Base-by-base conservation (phyloP, 306 rosid genomes). In the Pterocarpus macrocarpus region DNA sequence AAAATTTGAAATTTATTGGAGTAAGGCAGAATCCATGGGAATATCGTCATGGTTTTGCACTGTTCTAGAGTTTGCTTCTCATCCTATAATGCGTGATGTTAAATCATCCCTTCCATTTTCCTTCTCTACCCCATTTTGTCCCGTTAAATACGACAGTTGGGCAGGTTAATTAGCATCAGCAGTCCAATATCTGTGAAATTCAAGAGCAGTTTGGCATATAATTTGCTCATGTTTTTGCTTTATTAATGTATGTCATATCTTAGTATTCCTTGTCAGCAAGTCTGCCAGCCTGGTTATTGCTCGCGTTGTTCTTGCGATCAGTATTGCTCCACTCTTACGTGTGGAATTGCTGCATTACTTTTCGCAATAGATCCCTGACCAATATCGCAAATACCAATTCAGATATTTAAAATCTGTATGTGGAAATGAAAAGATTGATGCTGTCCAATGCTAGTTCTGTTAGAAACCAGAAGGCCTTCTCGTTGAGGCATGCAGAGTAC, bases 151-250 rank as follows among this genome's bases (percentile, higher is more conserved):
- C 79, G 55, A 87, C 87, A 90, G 90, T 91, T 84, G 72, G 65
- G 57, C 87, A 87, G 88, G 91, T 90, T 86, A 88, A 79, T 82
- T 89, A 90, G 97, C 89, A 79, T 87, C 84, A 85, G 88, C 69
- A 77, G 72, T 56, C 68, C 80, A 77, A 76, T 84, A 64, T 88
- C 85, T 87, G 71, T 79, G 91, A 86, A 78, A 76, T 82, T 87
- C 55, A 76, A 68, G 84, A 82, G 88, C 85, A 59, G 71, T 81
- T 73, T 86, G 80, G 82, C 80, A 67, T 75, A 76, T 73, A 70
- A 76, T 82, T 79, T 85, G 65, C 81, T 39, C 66, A 68, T 80
- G 32, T 44, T 66, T 67, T 49, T 56, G 57, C 50, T 68, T 57
- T 57, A 58, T 81, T 69, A 63, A 56, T 81, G 68, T 65, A 65